Conservation (phyloP, 148 eudicot genomes). For the Talinum fruticosum region DNA sequence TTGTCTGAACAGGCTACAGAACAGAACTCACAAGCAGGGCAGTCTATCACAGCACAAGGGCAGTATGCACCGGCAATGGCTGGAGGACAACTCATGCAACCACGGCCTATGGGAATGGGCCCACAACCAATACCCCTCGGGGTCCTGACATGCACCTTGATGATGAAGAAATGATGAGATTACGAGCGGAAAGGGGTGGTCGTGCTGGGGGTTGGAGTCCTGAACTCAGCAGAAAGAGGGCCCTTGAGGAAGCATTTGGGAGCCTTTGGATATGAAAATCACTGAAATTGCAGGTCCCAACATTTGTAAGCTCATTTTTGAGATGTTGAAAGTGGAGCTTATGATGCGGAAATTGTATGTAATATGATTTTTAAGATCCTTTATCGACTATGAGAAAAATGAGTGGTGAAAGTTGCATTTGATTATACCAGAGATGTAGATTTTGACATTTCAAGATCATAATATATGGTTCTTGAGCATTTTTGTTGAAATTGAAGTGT, state of each 20-base stretch:
- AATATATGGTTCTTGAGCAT: background rate
- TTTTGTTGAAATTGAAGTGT: background rate
- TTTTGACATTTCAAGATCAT: background rate
- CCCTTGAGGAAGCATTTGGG: slow-evolving; percentile 91
- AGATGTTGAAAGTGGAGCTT: background rate
- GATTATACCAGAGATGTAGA: background rate
- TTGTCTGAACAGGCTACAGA: slow-evolving; percentile 38
- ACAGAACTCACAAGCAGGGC: slow-evolving; percentile 51
- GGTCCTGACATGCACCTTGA: slow-evolving; percentile 46
- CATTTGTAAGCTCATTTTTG: background rate
- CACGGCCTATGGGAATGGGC: slow-evolving; percentile 69
- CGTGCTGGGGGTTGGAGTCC: slow-evolving; percentile 87
- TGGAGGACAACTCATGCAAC: slow-evolving; percentile 60
- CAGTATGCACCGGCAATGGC: slow-evolving; percentile 81
- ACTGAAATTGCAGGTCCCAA: background rate
- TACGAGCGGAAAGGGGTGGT: slow-evolving; percentile 65
- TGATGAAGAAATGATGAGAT: slow-evolving; percentile 70
- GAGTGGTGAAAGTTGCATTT: background rate
- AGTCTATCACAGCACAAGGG: slow-evolving; percentile 50
- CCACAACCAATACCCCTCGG: slow-evolving; percentile 68
- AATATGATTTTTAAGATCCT: background rate
- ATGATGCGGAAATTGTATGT: background rate
- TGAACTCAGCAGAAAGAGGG: slow-evolving; percentile 67
- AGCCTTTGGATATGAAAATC: slow-evolving; percentile 63
- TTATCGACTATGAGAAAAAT: background rate